A percentile compares a stretch with the other conserved stretches of the same genome.
phyloP scores from a whole-genome alignment of 805 yeast species.

The Wickerhamiella parazyma region DNA sequence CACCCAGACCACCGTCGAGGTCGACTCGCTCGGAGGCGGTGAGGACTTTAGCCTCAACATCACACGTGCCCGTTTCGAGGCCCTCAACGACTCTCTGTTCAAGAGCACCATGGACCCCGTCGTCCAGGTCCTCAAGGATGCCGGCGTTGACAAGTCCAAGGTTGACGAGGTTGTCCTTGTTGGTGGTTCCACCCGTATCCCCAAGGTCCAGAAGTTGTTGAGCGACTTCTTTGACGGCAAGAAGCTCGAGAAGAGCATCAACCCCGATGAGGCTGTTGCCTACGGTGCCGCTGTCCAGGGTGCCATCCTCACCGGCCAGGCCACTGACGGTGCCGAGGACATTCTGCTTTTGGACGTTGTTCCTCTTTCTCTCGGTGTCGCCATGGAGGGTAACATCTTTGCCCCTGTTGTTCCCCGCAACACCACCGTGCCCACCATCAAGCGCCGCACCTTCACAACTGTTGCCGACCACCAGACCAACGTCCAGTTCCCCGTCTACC shows the following conservation, averaged over 20 bases:
- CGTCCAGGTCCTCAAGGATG: slow-evolving; percentile 83
- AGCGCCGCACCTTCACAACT: slow-evolving; percentile 92
- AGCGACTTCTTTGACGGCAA: slow-evolving; percentile 95
- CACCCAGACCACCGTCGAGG: slow-evolving; percentile 88
- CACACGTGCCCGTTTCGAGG: slow-evolving; percentile 97
- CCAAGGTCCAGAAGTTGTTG: slow-evolving; percentile 89
- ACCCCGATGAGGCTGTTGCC: slow-evolving; percentile 99
- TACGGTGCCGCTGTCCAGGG: slow-evolving; percentile 99
- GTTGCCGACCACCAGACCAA: slow-evolving; percentile 98
- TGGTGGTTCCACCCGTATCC: slow-evolving; percentile 98
- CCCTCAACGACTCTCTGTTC: slow-evolving; percentile 84
- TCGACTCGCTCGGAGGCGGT: slow-evolving; percentile 91
- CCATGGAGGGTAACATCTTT: slow-evolving; percentile 99
- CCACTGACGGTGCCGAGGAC: slow-evolving; percentile 93
- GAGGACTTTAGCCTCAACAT: slow-evolving; percentile 89
- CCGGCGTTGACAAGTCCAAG: slow-evolving; percentile 79
- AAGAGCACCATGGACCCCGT: slow-evolving; percentile 91
- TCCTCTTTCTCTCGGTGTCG: slow-evolving; percentile 94
- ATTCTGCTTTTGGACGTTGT: slow-evolving; percentile 90
- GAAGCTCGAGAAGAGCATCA: slow-evolving; percentile 91
- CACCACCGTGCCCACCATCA: slow-evolving; percentile 95
- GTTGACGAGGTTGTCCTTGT: slow-evolving; percentile 88
- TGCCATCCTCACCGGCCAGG: slow-evolving; percentile 91
- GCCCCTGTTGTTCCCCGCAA: slow-evolving; percentile 97
- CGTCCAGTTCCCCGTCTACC: slow-evolving; percentile 91